Evolutionary conservation across 805 yeast genomes (phyloP), one percentile per base, ranked within the genome.

Genomic region (Candida sanyiensis): DNA sequence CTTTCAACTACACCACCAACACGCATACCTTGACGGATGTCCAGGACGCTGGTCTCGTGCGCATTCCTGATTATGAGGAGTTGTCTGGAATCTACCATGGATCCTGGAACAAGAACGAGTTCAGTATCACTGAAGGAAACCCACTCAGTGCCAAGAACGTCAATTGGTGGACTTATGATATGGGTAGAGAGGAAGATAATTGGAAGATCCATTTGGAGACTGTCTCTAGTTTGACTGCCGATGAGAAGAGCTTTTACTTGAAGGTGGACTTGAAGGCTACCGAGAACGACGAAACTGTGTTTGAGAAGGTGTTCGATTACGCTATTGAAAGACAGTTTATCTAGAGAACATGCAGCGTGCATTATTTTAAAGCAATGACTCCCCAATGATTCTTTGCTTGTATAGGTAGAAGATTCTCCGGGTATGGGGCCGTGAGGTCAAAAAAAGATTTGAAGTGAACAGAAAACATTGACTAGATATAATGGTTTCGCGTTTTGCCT

Each of bases 11-110:
- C 21, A 15, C 49, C 12, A 43, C 35, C 3, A 49, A 49, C 34
- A 49, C 46, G 28, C 48, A 53, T 50, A 26, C 42, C 8, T 28
- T 46, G 8, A 28, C 36, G 42, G 62, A 58, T 28, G 51, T 64
- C 23, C 59, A 56, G 19, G 60, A 62, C 37, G 49, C 54, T 15
- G 72, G 72, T 13, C 42, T 53, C 18, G 55, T 58, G 19, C 51
- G 45, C 30, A 51, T 66, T 19, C 62, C 65, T 11, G 48, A 58
- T 1, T 54, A 54, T 37, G 61, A 53, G n/a, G 50, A 52, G 12
- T 35, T 56, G 5, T 52, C 64, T 10, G 71, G 70, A 2, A 60
- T 67, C 24, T 64, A 62, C 36, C 58, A 63, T 41, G 72, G 72
- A 0, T 58, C 63, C 12, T 52, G 58, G 55, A 68, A 66, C 45